These are phyloP conservation scores for Colletotrichum orbiculare DNA, from an alignment of 2,329 filamentous ascomycete genomes.

Conservation along the genomic window DNA sequence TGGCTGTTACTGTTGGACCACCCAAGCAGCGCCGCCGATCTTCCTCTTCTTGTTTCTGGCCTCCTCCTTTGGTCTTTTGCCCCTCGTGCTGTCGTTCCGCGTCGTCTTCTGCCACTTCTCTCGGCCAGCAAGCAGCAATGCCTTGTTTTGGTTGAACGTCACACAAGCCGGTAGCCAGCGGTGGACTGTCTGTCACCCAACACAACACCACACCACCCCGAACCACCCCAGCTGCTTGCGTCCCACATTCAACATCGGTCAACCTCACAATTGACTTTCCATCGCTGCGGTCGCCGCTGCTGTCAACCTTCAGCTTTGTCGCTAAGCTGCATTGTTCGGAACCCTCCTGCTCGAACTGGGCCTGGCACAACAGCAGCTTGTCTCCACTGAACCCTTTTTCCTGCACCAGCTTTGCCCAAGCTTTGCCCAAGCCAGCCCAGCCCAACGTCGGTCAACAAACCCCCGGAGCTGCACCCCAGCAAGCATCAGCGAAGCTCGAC, in stretches of 20 bases:
- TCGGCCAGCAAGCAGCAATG: background rate
- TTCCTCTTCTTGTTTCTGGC: background rate
- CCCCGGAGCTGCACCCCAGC: conserved; percentile 25
- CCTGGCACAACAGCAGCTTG: conserved; percentile 24
- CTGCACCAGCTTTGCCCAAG: conserved; percentile 13
- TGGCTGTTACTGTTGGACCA: conserved; percentile 4
- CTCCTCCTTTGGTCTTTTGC: background rate
- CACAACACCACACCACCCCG: too few relatives aligned
- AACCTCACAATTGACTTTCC: conserved; percentile 18
- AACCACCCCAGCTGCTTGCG: background rate
- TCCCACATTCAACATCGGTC: conserved; percentile 4
- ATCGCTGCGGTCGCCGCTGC: background rate
- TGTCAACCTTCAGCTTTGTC: conserved; percentile 7
- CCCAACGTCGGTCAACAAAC: background rate
- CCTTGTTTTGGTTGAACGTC: background rate
- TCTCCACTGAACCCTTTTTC: conserved; percentile 26
- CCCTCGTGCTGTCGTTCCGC: background rate
- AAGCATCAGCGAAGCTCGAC: background rate
- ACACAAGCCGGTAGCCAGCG: background rate
- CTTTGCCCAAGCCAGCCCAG: conserved; percentile 20
- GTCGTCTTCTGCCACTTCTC: background rate
- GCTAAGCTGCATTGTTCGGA: too few relatives aligned
- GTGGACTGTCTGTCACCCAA: background rate
- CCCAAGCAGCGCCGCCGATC: background rate
- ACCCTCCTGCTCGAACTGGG: background rate